Evolutionary conservation across 2,329 filamentous ascomycete genomes (phyloP), one percentile per base, ranked within the genome.

Genomic region (Tolypocladium tropicale): DNA sequence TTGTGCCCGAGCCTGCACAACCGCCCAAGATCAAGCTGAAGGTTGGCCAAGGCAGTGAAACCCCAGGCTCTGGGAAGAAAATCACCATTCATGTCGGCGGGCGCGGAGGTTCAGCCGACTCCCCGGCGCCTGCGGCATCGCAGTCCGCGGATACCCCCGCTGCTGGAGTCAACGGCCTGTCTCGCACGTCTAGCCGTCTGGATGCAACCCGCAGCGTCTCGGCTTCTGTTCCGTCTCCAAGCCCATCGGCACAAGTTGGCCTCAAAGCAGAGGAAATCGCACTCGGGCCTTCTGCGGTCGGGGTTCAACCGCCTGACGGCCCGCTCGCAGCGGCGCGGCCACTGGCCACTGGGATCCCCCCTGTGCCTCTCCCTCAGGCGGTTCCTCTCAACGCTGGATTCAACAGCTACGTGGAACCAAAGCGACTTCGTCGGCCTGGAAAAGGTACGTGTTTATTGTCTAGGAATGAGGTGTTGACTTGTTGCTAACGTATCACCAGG

Each of bases 21-120:
- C 83, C 88, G 64, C 83, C 88, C 37, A 90, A 90, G 66, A 88
- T 95, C 64, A 95, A 91, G 71, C 77, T 96, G 56, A 92, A 89
- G 69, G 80, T 90, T 65, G 77, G 80, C 6, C 72, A 75, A 48
- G 69, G 70, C 28, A 65, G 70, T 33, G 76, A 81, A 33, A 72
- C 74, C 11, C 70, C 79, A 1, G 63, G 64, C 48, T 70, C 74
- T 57, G 69, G 76, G 10, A 85, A 84, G 68, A 88, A 83, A 68
- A 84, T 93, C 56, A 92, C 85, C 23, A 81, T 90, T 52, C 86
- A 85, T 60, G 80, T 90, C 55, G 84, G 83, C 62, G 80, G 78
- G 41, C 81, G 80, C 63, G 77, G 76, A 53, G 82, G 73, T 62
- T 76, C 75, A 56, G 76, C 74, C 25, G 78, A 76, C 43, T 83